Evolutionary conservation across 2,329 filamentous ascomycete species (phyloP).

Genomic region (Colletotrichum spinosum): DNA sequence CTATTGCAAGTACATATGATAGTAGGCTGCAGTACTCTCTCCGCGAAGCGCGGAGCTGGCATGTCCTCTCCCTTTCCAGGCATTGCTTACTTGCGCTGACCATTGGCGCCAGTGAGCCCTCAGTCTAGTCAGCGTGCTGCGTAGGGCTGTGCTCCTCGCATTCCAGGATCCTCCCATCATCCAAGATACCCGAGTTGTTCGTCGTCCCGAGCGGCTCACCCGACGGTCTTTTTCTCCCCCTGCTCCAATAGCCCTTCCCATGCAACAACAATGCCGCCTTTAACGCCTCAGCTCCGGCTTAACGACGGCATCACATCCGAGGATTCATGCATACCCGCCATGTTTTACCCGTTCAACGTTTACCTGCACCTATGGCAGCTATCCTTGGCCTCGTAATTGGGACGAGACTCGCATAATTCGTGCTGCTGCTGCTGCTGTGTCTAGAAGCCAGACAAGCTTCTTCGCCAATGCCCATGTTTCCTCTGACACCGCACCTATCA

Average conservation of each 20-base stretch:
- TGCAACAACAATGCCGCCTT: neutral
- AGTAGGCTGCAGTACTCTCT: too few relatives aligned
- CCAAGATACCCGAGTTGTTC: neutral
- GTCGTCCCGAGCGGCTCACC: conserved; percentile 19
- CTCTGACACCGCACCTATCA: neutral
- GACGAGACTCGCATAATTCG: conserved; percentile 10
- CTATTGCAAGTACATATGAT: too few relatives aligned
- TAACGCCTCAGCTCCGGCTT: neutral
- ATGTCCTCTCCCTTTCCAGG: too few relatives aligned
- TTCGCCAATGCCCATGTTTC: neutral
- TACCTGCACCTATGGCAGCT: neutral
- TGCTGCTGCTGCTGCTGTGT: conserved; percentile 1
- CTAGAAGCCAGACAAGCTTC: conserved; percentile 6
- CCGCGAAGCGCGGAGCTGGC: too few relatives aligned
- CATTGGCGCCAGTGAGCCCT: too few relatives aligned
- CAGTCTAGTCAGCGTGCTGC: neutral
- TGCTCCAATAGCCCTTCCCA: neutral
- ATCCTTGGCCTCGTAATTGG: conserved; percentile 10
- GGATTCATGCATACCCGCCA: conserved; percentile 6
- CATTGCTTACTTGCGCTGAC: too few relatives aligned
- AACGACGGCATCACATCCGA: conserved; percentile 12
- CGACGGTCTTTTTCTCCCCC: conserved; percentile 7
- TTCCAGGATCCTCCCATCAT: conserved; percentile 1
- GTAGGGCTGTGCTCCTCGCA: conserved; percentile 18
- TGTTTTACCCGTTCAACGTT: neutral